Percentiles rank a stretch among this genome's conserved stretches.
These are phyloP conservation scores for Camelina neglecta DNA, from an alignment of 345 rosid species.

Conservation along the genomic window DNA sequence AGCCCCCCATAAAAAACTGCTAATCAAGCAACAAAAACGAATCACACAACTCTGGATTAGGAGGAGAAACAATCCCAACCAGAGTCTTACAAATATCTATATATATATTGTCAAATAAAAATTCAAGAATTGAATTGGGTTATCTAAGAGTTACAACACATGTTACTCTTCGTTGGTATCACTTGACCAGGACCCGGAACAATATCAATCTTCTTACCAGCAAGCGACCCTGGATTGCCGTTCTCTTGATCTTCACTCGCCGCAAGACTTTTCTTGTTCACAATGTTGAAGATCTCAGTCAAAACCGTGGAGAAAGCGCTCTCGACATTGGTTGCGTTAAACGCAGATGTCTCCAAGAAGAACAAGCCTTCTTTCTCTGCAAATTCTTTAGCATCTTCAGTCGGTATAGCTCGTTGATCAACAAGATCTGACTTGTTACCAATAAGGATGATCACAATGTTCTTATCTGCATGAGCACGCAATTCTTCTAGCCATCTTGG, in stretches of 20 bases:
- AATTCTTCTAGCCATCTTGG: constrained; percentile 85
- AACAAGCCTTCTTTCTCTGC: constrained; percentile 81
- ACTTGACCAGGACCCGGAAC: constrained; percentile 77
- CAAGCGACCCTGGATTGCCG: constrained; percentile 55
- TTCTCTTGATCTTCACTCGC: constrained; percentile 59
- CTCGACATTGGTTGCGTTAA: constrained; percentile 71
- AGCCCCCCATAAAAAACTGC: neutral
- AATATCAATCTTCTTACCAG: constrained; percentile 69
- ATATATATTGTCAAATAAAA: neutral
- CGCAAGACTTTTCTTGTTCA: constrained; percentile 74
- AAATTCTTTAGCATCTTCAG: constrained; percentile 76
- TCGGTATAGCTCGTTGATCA: constrained; percentile 65
- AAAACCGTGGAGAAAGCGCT: constrained; percentile 70
- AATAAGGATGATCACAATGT: constrained; percentile 73
- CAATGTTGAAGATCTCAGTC: constrained; percentile 69
- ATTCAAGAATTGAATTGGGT: constrained; percentile 24
- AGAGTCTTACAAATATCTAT: constrained; percentile 16
- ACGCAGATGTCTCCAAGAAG: constrained; percentile 80
- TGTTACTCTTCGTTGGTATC: constrained; percentile 59
- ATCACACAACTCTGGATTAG: neutral
- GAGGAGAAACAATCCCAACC: constrained; percentile 3
- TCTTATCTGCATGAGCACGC: constrained; percentile 81
- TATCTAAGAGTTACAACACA: constrained; percentile 61
- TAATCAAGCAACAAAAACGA: constrained; percentile 26
- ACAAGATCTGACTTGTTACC: constrained; percentile 80